phyloP scores from a whole-genome alignment of 1,284 basidiomycete species.

The Ustilago hordei region DNA sequence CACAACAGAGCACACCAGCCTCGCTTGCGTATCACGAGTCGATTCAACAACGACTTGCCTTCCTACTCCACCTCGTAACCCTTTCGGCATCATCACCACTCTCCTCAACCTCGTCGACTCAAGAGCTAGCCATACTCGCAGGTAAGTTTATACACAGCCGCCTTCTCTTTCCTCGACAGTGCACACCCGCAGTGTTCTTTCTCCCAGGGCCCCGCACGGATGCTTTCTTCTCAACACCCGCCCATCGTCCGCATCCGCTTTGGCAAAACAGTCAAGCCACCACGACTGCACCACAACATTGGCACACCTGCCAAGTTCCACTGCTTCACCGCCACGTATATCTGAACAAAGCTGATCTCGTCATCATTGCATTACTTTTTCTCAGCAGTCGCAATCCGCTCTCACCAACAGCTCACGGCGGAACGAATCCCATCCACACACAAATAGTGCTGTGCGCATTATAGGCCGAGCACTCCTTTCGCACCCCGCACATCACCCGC shows the following conservation, averaged over 20 bases:
- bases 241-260: slow-evolving; percentile 7
- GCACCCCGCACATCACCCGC: background rate
- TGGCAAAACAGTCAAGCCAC: background rate
- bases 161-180: background rate
- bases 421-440: slow-evolving; percentile 8
- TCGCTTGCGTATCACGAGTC: slow-evolving; percentile 4
- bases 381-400: slow-evolving; percentile 11
- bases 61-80: slow-evolving; percentile 8
- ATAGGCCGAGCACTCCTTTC: background rate
- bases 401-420: slow-evolving; percentile 29
- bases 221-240: background rate
- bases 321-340: background rate
- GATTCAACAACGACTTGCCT: background rate
- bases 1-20: slow-evolving; percentile 12
- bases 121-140: background rate
- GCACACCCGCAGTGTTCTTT: background rate
- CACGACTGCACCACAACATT: background rate
- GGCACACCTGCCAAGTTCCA: background rate
- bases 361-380: background rate
- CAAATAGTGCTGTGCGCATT: slow-evolving; percentile 1
- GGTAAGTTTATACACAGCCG: background rate
- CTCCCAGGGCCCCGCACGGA: background rate
- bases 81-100: background rate
- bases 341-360: slow-evolving; percentile 1
- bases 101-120: background rate